Base-by-base conservation (phyloP, 768 basidiomycete species). In the Termitomyces sp. region DNA sequence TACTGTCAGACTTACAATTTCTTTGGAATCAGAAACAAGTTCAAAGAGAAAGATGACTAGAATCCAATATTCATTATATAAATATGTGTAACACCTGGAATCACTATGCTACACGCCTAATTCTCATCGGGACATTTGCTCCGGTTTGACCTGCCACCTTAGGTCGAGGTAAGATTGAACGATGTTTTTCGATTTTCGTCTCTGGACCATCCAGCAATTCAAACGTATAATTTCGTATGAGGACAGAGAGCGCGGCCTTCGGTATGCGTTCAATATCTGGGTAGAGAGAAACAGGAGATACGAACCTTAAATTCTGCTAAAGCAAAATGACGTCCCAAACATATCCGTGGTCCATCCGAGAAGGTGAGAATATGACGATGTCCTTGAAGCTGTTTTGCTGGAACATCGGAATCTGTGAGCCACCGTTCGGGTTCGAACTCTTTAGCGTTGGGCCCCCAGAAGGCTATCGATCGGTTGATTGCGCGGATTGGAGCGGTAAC, bases 361-460 rank as follows among this genome's bases (percentile, higher is more conserved):
- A 85, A 85, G 0, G 80, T 79, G 27, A 83, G 66, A 12, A 83
- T 65, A 62, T 84, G 81, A 0, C 76, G 73, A 60, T 83, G 72
- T 15, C 81, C 83, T 62, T 78, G 76, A 2, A 82, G 69, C 30
- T 76, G 75, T 37, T 75, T 76, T 0, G 76, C 75, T 31, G 59
- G 54, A 18, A 60, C 60, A 0, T 70, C 68, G 15, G 69, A 70
- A 5, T 70, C 68, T 5, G 63, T 63, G 9, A 89, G 70, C 88
- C 89, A 90, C 6, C 88, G 75, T 55, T 84, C 83, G 0, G 88
- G 88, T 42, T 79, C 74, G 68, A 85, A 91, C 49, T 77, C 77
- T 24, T 77, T 75, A 4, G 85, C 79, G 58, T 85, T 79, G 0
- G 74, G 65, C 2, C 88, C 88, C 88, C 89, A 90, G 34, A 87